A percentile compares a stretch with the other conserved stretches of the same genome.
Conservation (phyloP, 2,329 filamentous ascomycete genomes). For the Exophiala sp. region DNA sequence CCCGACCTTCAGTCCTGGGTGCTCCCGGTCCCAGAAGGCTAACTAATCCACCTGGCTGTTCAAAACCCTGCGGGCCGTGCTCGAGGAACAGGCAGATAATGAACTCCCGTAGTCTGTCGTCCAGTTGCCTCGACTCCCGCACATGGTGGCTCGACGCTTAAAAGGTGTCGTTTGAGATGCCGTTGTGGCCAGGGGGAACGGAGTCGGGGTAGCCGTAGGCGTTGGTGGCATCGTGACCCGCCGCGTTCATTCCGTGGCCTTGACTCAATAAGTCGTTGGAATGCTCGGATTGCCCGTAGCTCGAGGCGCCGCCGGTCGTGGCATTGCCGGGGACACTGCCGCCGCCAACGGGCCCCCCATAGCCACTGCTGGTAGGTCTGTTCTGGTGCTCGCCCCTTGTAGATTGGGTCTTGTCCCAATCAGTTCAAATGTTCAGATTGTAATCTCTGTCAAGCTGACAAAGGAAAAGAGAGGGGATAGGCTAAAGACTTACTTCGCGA, state of each 20-base stretch:
- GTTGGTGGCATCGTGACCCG: slow-evolving; percentile 40
- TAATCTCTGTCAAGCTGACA: slow-evolving; percentile 34
- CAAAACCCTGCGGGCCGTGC: slow-evolving; percentile 16
- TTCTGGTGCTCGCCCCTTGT: slow-evolving; percentile 62
- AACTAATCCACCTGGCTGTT: slow-evolving; percentile 5
- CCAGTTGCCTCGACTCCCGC: slow-evolving; percentile 14
- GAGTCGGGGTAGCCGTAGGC: slow-evolving; percentile 44
- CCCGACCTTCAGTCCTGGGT: slow-evolving; percentile 2
- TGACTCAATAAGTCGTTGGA: slow-evolving; percentile 43
- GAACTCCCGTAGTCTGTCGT: slow-evolving; percentile 20
- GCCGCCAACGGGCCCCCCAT: slow-evolving; percentile 37
- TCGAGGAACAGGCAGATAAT: slow-evolving; percentile 24
- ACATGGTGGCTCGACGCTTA: slow-evolving; percentile 32
- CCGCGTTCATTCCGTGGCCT: slow-evolving; percentile 37
- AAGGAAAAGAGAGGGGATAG: slow-evolving; percentile 21
- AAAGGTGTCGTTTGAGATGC: slow-evolving; percentile 40
- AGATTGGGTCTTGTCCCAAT: slow-evolving; percentile 67
- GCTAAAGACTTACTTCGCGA: slow-evolving; percentile 70
- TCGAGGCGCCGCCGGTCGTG: slow-evolving; percentile 32
- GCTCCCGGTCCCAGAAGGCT: not conserved
- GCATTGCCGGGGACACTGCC: slow-evolving; percentile 31
- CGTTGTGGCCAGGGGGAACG: slow-evolving; percentile 44
- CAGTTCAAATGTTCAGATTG: slow-evolving; percentile 47
- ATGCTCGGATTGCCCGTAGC: slow-evolving; percentile 39
- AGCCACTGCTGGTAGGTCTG: slow-evolving; percentile 48